These are phyloP conservation scores for Lasiodiplodia hormozganensis DNA, from an alignment of 2,329 filamentous ascomycete species.

Conservation along the genomic window DNA sequence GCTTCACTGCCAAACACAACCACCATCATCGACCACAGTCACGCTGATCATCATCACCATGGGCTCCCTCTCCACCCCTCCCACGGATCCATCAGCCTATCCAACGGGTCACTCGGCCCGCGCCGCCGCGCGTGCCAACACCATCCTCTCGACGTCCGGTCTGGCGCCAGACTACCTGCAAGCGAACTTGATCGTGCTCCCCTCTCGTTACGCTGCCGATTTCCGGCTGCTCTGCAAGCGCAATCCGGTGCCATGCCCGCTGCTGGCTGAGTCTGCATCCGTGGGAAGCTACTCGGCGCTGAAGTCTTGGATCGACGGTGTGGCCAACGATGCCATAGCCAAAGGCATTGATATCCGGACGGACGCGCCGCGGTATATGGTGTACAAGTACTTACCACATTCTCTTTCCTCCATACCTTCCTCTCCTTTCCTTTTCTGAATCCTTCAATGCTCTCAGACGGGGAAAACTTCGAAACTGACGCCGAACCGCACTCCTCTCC, in stretches of 20 bases:
- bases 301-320: constrained; percentile 46
- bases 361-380: constrained; percentile 65
- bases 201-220: constrained; percentile 62
- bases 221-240: constrained; percentile 65
- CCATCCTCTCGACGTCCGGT: constrained; percentile 63
- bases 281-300: constrained; percentile 53
- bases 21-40: not conserved
- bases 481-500: not conserved
- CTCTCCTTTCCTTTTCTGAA: not conserved
- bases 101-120: constrained; percentile 49
- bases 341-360: constrained; percentile 62
- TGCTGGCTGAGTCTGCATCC: constrained; percentile 60
- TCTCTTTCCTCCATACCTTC: too few relatives aligned
- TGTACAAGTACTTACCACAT: constrained; percentile 58
- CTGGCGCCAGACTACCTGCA: constrained; percentile 64
- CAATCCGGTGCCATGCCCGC: constrained; percentile 68
- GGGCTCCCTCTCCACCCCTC: constrained; percentile 5
- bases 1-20: not conserved
- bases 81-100: not conserved
- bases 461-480: not conserved
- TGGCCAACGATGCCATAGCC: constrained; percentile 53
- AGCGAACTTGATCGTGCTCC: constrained; percentile 68
- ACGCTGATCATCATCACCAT: not conserved
- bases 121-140: constrained; percentile 52
- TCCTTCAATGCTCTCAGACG: not conserved